Conservation (phyloP, 148 eudicot genomes). For the Rhododendron henanense region DNA sequence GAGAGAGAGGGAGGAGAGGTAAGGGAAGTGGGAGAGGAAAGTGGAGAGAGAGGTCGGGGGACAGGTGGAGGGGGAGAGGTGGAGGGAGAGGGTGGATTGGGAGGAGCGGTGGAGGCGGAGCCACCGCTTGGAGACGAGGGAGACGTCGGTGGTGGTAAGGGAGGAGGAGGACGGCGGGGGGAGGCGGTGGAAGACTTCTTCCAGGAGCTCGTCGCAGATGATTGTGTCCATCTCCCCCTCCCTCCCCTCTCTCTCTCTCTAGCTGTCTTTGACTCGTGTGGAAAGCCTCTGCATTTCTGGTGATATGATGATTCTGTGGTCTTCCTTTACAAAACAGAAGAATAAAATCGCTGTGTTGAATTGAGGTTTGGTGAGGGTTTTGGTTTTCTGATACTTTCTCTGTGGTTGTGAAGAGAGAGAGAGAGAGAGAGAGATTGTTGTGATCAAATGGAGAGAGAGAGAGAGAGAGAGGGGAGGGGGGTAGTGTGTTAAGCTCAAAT, state of each 20-base stretch:
- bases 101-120: constrained; percentile 59
- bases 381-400: neutral
- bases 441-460: neutral
- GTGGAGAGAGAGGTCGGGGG: constrained; percentile 22
- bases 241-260: neutral
- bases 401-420: neutral
- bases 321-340: neutral
- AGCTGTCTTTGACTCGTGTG: neutral
- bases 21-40: constrained; percentile 24
- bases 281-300: neutral
- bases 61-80: constrained; percentile 18
- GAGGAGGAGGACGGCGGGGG: constrained; percentile 29
- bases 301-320: neutral
- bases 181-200: constrained; percentile 60
- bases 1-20: constrained; percentile 1
- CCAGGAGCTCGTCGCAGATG: constrained; percentile 61
- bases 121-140: constrained; percentile 69
- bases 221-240: constrained; percentile 41
- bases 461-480: neutral
- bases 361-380: neutral
- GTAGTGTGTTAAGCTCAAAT: neutral
- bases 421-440: neutral
- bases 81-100: constrained; percentile 40
- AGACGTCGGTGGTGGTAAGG: constrained; percentile 16
- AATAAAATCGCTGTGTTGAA: neutral